phyloP scores from a whole-genome alignment of 371 early-diverging fungal species.

The Coemansia sp. region DNA sequence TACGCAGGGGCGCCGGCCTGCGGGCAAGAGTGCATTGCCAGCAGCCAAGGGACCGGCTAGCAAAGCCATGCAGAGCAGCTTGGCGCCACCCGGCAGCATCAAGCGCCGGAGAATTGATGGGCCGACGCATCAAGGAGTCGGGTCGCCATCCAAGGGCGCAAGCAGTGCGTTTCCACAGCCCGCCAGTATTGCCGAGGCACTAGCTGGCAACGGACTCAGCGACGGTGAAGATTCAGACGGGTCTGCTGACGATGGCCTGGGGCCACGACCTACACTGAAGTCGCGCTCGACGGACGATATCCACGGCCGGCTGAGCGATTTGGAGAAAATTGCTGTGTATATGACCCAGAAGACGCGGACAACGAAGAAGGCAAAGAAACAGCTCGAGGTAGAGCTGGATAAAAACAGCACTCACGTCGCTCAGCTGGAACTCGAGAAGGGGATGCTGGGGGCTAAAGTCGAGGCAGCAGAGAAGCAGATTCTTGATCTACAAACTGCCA shows the following conservation, averaged over 20 bases:
- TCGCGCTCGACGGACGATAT: conserved; percentile 25
- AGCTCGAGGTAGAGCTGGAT: conserved; percentile 39
- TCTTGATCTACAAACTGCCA: conserved; percentile 45
- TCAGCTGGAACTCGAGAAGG: conserved; percentile 43
- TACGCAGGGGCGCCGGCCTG: conserved; percentile 26
- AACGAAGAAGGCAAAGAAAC: conserved; percentile 36
- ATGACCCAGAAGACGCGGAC: conserved; percentile 38
- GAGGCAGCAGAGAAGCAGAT: conserved; percentile 28
- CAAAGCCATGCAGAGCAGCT: conserved; percentile 1
- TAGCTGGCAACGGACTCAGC: not conserved
- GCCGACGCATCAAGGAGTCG: not conserved
- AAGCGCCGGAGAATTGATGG: conserved; percentile 37
- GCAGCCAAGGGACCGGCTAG: conserved; percentile 3
- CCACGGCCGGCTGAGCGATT: conserved; percentile 38
- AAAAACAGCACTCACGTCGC: conserved; percentile 31
- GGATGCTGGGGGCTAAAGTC: conserved; percentile 20
- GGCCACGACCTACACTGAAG: conserved; percentile 33
- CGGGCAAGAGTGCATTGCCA: not conserved
- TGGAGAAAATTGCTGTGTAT: conserved; percentile 29
- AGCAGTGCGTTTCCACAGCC: conserved; percentile 7
- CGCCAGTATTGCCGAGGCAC: not conserved
- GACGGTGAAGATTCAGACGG: conserved; percentile 29
- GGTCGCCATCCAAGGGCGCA: conserved; percentile 2
- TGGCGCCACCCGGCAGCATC: conserved; percentile 22
- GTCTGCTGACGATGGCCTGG: conserved; percentile 22